These are phyloP conservation scores for Macrophomina phaseolina DNA, from an alignment of 2,329 filamentous ascomycete genomes.

Conservation along the genomic window DNA sequence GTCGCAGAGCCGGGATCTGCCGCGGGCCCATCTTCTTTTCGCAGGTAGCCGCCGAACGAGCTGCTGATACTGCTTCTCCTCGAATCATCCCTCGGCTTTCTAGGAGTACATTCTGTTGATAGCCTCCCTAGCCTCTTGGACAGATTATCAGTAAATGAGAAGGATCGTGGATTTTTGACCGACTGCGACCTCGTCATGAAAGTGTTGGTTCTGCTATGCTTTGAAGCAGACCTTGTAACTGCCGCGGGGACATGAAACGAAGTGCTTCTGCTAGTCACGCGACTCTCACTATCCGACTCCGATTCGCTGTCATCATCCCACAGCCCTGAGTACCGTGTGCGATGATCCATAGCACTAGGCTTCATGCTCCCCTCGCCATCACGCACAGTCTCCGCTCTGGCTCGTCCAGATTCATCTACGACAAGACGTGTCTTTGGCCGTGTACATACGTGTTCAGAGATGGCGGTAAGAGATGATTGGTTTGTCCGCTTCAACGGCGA, in stretches of 20 bases:
- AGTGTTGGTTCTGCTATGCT: slow-evolving; percentile 5
- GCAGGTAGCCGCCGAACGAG: slow-evolving; percentile 31
- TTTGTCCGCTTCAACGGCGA: slow-evolving; percentile 56
- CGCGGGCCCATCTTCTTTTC: slow-evolving; percentile 13
- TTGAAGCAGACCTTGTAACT: not conserved
- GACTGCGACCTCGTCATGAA: slow-evolving; percentile 14
- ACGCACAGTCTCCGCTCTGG: slow-evolving; percentile 53
- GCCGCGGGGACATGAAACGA: not conserved
- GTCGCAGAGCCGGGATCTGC: not conserved
- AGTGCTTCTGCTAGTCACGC: slow-evolving; percentile 31
- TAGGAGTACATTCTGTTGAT: slow-evolving; percentile 12
- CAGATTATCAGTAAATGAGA: slow-evolving; percentile 24
- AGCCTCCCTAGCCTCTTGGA: slow-evolving; percentile 19
- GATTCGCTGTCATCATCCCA: slow-evolving; percentile 50
- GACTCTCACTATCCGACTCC: slow-evolving; percentile 33
- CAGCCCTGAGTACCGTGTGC: slow-evolving; percentile 50
- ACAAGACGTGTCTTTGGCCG: slow-evolving; percentile 51
- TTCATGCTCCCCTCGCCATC: slow-evolving; percentile 43
- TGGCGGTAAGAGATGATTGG: slow-evolving; percentile 49
- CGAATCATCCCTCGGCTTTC: slow-evolving; percentile 24
- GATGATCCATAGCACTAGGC: slow-evolving; percentile 34
- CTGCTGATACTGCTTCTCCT: slow-evolving; percentile 43
- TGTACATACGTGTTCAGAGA: slow-evolving; percentile 50
- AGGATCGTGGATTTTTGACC: slow-evolving; percentile 11
- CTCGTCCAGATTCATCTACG: slow-evolving; percentile 55